Evolutionary conservation across 371 early-diverging fungal genomes (phyloP).

Genomic region (Capniomyces stellatus): DNA sequence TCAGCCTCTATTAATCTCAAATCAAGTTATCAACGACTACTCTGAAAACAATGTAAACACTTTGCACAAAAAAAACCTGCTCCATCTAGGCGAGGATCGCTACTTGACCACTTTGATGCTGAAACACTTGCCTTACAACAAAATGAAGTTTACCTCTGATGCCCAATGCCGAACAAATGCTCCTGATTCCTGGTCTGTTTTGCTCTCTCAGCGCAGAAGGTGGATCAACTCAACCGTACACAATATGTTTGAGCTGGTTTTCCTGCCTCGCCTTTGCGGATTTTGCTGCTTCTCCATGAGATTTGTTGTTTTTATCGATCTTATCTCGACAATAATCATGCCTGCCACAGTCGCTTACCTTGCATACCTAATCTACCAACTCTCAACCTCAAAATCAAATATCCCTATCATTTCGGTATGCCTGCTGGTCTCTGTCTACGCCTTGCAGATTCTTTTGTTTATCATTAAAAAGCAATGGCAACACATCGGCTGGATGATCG

Average conservation of each 20-base stretch:
- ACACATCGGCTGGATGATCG: conserved; percentile 85
- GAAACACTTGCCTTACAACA: conserved; percentile 90
- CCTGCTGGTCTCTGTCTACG: conserved; percentile 53
- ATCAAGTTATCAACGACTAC: conserved; percentile 76
- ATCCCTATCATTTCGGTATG: conserved; percentile 57
- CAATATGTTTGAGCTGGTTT: conserved; percentile 71
- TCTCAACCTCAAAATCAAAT: conserved; percentile 60
- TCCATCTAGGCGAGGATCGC: conserved; percentile 96
- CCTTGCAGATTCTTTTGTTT: conserved; percentile 60
- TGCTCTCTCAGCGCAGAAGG: conserved; percentile 84
- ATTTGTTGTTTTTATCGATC: conserved; percentile 75
- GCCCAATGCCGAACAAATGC: conserved; percentile 89
- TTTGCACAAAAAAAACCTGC: conserved; percentile 94
- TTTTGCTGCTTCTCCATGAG: conserved; percentile 94
- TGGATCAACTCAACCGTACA: conserved; percentile 95
- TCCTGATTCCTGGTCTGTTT: conserved; percentile 78
- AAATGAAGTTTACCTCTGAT: conserved; percentile 82
- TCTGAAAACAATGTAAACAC: conserved; percentile 88
- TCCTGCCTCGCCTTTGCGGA: conserved; percentile 75
- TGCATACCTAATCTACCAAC: conserved; percentile 44
- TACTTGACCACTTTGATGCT: conserved; percentile 94
- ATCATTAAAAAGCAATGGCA: conserved; percentile 73
- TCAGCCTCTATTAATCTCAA: conserved; percentile 54
- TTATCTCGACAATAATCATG: conserved; percentile 71
- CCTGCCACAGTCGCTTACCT: conserved; percentile 76